Conservation (phyloP, 1,284 basidiomycete species). For the Puccinia hordei region DNA sequence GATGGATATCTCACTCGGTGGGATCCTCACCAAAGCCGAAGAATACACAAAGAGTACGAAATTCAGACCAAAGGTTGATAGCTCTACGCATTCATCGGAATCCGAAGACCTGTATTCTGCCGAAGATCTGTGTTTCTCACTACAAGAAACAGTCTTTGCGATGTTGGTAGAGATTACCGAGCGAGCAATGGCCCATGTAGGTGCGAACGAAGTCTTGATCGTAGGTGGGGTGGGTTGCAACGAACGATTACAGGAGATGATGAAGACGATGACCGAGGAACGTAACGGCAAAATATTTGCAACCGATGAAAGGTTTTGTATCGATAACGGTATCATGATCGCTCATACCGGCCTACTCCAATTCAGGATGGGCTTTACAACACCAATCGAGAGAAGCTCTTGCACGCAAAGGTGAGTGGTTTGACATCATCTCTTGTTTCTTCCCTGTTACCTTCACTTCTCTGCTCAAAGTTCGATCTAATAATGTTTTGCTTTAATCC, state of each 20-base stretch:
- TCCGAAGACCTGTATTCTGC: conserved; percentile 75
- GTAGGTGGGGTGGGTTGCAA: conserved; percentile 99
- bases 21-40: conserved; percentile 84
- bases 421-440: too few species aligned
- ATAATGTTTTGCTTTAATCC: neutral
- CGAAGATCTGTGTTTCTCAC: conserved; percentile 90
- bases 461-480: conserved; percentile 5
- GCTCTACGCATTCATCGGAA: neutral
- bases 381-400: conserved; percentile 74
- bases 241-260: conserved; percentile 91
- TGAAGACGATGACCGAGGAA: conserved; percentile 93
- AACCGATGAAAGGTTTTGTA: conserved; percentile 98
- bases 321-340: conserved; percentile 99
- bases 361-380: conserved; percentile 86
- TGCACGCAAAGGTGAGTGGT: conserved; percentile 77
- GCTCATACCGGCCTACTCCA: conserved; percentile 93
- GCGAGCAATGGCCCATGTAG: conserved; percentile 97
- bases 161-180: conserved; percentile 99
- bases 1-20: conserved; percentile 95
- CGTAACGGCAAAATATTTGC: conserved; percentile 88
- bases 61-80: neutral
- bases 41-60: conserved; percentile 68
- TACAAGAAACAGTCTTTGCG: conserved; percentile 96
- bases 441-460: neutral
- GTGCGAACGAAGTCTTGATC: conserved; percentile 91